phyloP scores from a whole-genome alignment of 176 grass and related monocot genomes.

The Avena eriantha region DNA sequence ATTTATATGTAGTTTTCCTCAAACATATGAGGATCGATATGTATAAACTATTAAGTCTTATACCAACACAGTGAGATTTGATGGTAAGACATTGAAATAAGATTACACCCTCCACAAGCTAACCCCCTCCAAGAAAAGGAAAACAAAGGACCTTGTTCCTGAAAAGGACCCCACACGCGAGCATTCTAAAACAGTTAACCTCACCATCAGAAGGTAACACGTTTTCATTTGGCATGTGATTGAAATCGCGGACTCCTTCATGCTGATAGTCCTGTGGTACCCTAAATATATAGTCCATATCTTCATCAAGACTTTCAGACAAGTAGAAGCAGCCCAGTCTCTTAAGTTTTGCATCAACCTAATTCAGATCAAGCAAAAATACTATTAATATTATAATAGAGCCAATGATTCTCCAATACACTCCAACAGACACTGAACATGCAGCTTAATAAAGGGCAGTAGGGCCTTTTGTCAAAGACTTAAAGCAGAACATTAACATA shows the following conservation, averaged over 20 bases:
- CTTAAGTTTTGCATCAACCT: constrained; percentile 83
- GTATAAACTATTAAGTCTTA: constrained; percentile 20
- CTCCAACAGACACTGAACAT: constrained; percentile 25
- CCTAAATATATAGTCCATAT: constrained; percentile 83
- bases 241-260: constrained; percentile 59
- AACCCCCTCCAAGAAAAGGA: neutral
- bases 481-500: constrained; percentile 26
- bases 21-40: constrained; percentile 25
- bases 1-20: neutral
- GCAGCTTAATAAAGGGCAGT: constrained; percentile 21
- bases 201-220: constrained; percentile 62
- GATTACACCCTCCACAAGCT: constrained; percentile 29
- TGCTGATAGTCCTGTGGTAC: constrained; percentile 63
- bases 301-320: constrained; percentile 94
- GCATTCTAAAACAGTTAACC: constrained; percentile 40
- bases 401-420: constrained; percentile 21
- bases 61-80: neutral
- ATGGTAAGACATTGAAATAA: constrained; percentile 33
- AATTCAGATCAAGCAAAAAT: constrained; percentile 43
- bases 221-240: constrained; percentile 54
- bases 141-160: neutral
- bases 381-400: constrained; percentile 9
- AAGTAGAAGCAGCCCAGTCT: constrained; percentile 92
- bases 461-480: neutral
- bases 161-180: neutral